These are phyloP conservation scores for Ganoderma resinaceum DNA, from an alignment of 1,284 basidiomycete species.

Conservation along the genomic window DNA sequence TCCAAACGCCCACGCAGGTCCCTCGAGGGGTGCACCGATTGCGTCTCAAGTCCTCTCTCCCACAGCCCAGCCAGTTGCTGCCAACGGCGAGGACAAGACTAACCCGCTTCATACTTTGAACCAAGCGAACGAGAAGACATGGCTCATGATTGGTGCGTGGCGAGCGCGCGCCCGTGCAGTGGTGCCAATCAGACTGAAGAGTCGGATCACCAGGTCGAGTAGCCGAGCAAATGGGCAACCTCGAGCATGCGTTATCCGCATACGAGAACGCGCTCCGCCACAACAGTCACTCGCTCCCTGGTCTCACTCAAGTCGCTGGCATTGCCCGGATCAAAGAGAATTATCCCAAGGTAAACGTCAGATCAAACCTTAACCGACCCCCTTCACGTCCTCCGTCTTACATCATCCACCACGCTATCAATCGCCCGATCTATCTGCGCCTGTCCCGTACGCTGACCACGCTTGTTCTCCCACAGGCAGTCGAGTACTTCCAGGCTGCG, in stretches of 20 bases:
- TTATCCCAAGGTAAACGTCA: slow-evolving; percentile 74
- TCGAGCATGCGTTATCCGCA: slow-evolving; percentile 87
- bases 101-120: slow-evolving; percentile 77
- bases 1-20: slow-evolving; percentile 48
- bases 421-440: slow-evolving; percentile 30
- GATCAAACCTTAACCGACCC: slow-evolving; percentile 18
- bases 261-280: slow-evolving; percentile 94
- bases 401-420: slow-evolving; percentile 18
- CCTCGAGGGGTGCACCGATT: slow-evolving; percentile 37
- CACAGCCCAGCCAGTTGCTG: slow-evolving; percentile 48
- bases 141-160: slow-evolving; percentile 85
- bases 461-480: slow-evolving; percentile 65
- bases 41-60: slow-evolving; percentile 49
- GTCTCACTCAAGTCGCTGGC: slow-evolving; percentile 90
- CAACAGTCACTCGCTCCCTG: slow-evolving; percentile 88
- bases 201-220: slow-evolving; percentile 70
- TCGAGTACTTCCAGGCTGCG: slow-evolving; percentile 95
- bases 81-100: slow-evolving; percentile 51
- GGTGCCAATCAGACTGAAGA: slow-evolving; percentile 31
- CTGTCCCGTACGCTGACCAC: slow-evolving; percentile 19
- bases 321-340: slow-evolving; percentile 90
- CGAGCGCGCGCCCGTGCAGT: slow-evolving; percentile 13
- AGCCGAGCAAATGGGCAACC: slow-evolving; percentile 90
- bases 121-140: slow-evolving; percentile 89
- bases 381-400: slow-evolving; percentile 30